Base-by-base conservation (phyloP, 2,329 filamentous ascomycete species). In the Aspergillus piperis region DNA sequence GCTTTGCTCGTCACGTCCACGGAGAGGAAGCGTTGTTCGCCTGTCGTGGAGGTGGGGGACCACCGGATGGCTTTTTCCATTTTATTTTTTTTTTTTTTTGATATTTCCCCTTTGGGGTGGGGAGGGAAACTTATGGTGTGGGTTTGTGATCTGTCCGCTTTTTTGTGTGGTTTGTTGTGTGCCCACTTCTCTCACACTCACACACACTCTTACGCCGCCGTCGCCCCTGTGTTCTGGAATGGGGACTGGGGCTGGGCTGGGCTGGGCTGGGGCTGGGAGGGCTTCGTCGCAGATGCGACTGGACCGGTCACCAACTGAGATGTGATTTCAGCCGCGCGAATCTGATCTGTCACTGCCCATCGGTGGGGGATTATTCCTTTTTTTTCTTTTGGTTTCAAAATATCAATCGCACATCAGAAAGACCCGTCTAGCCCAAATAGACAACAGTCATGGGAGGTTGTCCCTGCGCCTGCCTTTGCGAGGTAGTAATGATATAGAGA, bases 1-100 rank as follows among this genome's bases (percentile, higher is more conserved):
- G 81, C 79, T 64, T 85, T 86, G 13, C 82, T 82, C 21, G 80
- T 80, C 41, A 88, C 83, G 71, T 88, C 86, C 62, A 87, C 84
- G 52, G 86, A 80, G 56, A 88, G 77, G 72, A 88, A 88, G 47
- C 83, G 82, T 62, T 84, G 83, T 52, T 79, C 75, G 66, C 78
- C 70, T 66, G 76, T 70, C 64, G 80, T 82, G 49, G 85, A 85
- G 68, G 83, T 83, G 54, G 84, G 83, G 62, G 86, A 88, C 84
- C 85, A 88, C 69, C 86, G 82, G 64, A 88, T 84, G 48, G 86
- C 86, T 32, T 84, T 70, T 59, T 75, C 73, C 73, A 75, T 74
- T 39, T 54, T 52, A 39, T 30, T 39, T 15, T 48, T 74, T 39
- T 54, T 52, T 36, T 30, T 39, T 15, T 48, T 44, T 36, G 25